These are phyloP conservation scores for Fraxinus anomala DNA, from an alignment of 257 asterid species.

Conservation along the genomic window DNA sequence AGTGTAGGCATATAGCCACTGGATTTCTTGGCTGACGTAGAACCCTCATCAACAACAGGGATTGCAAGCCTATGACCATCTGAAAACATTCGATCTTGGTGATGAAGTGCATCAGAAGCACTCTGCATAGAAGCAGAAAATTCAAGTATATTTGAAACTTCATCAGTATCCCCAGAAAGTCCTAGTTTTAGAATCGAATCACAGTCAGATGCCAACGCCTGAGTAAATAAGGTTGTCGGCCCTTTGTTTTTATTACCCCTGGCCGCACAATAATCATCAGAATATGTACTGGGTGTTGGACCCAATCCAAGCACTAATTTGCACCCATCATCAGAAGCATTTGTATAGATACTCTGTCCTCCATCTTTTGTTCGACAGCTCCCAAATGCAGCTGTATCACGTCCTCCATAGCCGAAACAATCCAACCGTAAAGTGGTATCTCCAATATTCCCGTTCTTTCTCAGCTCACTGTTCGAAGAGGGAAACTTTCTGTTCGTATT, in stretches of 20 bases:
- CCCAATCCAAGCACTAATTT: constrained; percentile 88
- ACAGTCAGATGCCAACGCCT: constrained; percentile 42
- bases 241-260: constrained; percentile 47
- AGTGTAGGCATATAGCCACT: constrained; percentile 86
- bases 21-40: constrained; percentile 93
- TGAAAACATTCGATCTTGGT: constrained; percentile 35
- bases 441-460: constrained; percentile 37
- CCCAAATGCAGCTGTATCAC: constrained; percentile 38
- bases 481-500: constrained; percentile 41
- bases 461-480: constrained; percentile 43
- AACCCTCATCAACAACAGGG: constrained; percentile 82
- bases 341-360: constrained; percentile 33
- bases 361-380: constrained; percentile 34
- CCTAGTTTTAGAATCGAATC: constrained; percentile 69
- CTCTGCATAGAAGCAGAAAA: constrained; percentile 51
- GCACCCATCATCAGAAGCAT: constrained; percentile 72
- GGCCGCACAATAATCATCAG: constrained; percentile 40
- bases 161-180: constrained; percentile 56
- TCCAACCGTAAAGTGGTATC: constrained; percentile 76
- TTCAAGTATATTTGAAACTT: constrained; percentile 46
- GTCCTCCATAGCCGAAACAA: constrained; percentile 69
- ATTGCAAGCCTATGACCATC: constrained; percentile 37
- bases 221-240: constrained; percentile 21
- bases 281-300: constrained; percentile 72
- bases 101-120: constrained; percentile 36